Evolutionary conservation across 768 basidiomycete species (phyloP), one percentile per base, ranked within the genome.

Genomic region (Phlebiopsis gigantea): DNA sequence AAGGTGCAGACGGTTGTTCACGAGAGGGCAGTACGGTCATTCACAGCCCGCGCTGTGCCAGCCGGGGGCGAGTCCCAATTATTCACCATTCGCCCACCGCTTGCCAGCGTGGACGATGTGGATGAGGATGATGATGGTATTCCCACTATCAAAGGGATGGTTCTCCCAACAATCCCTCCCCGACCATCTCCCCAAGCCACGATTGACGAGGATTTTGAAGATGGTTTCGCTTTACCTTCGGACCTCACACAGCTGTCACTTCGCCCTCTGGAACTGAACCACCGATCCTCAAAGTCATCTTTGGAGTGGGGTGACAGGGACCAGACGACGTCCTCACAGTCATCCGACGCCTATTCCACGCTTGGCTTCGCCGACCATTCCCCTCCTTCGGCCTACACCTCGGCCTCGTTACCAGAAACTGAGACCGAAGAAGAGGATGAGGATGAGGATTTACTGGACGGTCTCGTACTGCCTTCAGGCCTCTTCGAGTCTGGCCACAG

Each of bases 221-320:
- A 87, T 61, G 92, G 79, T 53, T 91, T 93, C 67, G 81, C 84
- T 24, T 77, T 94, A 31, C 91, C 92, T 41, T 81, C 82, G 53
- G 85, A 91, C 67, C 80, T 94, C 56, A 90, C 87, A 8, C 83
- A 81, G 65, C 81, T 94, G 51, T 93, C 91, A 19, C 84, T 94
- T 43, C 85, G 87, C 42, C 88, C 92, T 52, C 73, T 85, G 55
- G 82, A 88, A 28, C 81, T 90, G 19, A 82, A 77, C 61, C 88
- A 90, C 66, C 83, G 87, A 51, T 79, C 87, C 8, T 92, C 91
- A 56, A 92, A 92, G 73, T 83, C 81, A 50, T 91, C 90, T 0
- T 77, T 93, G 25, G 90, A 91, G 72, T 92, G 90, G 88, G 80
- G 87, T 28, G 90, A 92, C 72, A 88, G 82, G 67, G 88, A 93